Percentiles rank a stretch among this genome's conserved stretches.
These are phyloP conservation scores for Medicago truncatula DNA, from an alignment of 306 rosid genomes.

Conservation along the genomic window DNA sequence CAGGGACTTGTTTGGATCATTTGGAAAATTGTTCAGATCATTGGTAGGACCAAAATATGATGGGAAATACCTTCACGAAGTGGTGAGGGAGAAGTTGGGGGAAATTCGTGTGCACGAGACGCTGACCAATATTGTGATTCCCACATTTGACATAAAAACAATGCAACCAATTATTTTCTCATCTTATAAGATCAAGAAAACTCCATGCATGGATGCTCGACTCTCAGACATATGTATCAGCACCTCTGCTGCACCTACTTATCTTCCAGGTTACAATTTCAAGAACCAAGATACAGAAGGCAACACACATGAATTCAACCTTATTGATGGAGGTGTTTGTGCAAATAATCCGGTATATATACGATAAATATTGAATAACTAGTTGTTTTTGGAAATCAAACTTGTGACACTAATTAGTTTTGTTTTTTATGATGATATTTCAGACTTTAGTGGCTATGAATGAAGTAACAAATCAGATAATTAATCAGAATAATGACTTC, in stretches of 20 bases:
- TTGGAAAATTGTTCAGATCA: conserved; percentile 11
- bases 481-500: conserved; percentile 37
- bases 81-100: conserved; percentile 63
- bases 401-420: conserved; percentile 16
- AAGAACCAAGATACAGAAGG: conserved; percentile 39
- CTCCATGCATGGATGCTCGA: conserved; percentile 47
- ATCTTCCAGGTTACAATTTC: conserved; percentile 56
- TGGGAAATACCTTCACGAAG: conserved; percentile 64
- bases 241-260: conserved; percentile 70
- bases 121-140: conserved; percentile 69
- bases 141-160: conserved; percentile 57
- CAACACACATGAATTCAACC: conserved; percentile 54
- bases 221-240: conserved; percentile 55
- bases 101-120: conserved; percentile 58
- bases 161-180: conserved; percentile 61
- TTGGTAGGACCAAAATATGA: conserved; percentile 77
- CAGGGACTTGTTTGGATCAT: not conserved
- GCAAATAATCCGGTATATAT: conserved; percentile 65
- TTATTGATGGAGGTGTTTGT: conserved; percentile 65
- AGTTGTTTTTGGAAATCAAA: not conserved
- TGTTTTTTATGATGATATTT: conserved; percentile 10
- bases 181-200: conserved; percentile 40
- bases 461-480: conserved; percentile 44
- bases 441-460: conserved; percentile 49
- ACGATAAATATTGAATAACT: not conserved